Conservation (phyloP, 2,329 filamentous ascomycete species). For the Rugonectria rugulosa region DNA sequence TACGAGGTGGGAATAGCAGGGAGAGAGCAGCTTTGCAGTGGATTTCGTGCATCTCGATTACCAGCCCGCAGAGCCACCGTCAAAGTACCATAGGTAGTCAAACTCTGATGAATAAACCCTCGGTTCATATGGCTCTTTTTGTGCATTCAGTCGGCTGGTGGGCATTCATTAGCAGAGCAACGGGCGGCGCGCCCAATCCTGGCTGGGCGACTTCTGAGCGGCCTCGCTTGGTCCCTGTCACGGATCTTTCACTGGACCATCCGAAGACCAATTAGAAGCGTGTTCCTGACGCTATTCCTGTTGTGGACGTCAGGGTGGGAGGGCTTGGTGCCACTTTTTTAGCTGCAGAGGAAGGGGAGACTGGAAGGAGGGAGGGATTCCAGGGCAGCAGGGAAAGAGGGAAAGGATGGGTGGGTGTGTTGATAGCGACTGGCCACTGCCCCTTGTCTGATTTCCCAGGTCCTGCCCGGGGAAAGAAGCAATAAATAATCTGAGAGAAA, state of each 20-base stretch:
- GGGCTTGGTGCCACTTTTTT: conserved; percentile 16
- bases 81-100: not conserved
- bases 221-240: conserved; percentile 18
- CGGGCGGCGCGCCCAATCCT: conserved; percentile 4
- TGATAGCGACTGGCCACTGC: conserved; percentile 12
- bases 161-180: not conserved
- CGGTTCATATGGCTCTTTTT: not conserved
- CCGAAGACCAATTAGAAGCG: conserved; percentile 50
- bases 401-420: conserved; percentile 16
- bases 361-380: conserved; percentile 11
- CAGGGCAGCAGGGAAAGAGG: not conserved
- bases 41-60: conserved; percentile 1
- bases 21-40: not conserved
- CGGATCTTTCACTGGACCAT: conserved; percentile 30
- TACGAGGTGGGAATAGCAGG: not conserved
- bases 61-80: not conserved
- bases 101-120: conserved; percentile 4
- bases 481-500: conserved; percentile 11
- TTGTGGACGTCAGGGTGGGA: conserved; percentile 19
- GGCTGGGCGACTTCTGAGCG: conserved; percentile 23
- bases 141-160: not conserved
- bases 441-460: not conserved
- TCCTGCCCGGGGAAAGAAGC: conserved; percentile 21
- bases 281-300: conserved; percentile 50
- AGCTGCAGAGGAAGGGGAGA: conserved; percentile 18